Evolutionary conservation across 2,329 filamentous ascomycete genomes (phyloP).

Genomic region (Cladophialophora immunda): DNA sequence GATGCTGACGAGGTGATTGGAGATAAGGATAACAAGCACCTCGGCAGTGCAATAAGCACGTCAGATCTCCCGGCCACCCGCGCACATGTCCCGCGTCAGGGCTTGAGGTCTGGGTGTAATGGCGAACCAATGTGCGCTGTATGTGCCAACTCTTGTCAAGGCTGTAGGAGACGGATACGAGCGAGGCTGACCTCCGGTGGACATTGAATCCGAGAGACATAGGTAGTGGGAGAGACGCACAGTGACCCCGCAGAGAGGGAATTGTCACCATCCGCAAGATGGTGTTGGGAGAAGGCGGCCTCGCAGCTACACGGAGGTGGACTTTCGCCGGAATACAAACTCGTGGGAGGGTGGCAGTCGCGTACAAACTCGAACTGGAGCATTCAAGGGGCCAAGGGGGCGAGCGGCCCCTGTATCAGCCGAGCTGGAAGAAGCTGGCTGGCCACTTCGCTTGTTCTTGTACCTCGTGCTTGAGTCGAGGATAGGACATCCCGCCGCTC

Average conservation of each 20-base stretch:
- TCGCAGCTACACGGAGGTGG: neutral
- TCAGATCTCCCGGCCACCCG: constrained; percentile 5
- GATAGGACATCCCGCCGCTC: neutral
- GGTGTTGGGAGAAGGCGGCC: neutral
- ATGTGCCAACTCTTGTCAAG: neutral
- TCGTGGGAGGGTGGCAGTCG: too few species aligned
- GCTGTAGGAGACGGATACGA: neutral
- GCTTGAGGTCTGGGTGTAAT: neutral
- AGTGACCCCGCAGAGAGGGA: neutral
- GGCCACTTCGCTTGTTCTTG: neutral
- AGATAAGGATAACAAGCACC: constrained; percentile 4
- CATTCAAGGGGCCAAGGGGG: too few species aligned
- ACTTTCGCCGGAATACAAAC: too few species aligned
- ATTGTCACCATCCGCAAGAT: too few species aligned
- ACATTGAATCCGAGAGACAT: neutral
- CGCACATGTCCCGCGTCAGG: neutral
- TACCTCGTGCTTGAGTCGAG: neutral
- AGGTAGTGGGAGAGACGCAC: neutral
- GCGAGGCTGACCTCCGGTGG: neutral
- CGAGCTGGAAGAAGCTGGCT: neutral
- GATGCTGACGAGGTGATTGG: neutral
- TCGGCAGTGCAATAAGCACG: neutral
- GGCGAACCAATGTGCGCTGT: neutral
- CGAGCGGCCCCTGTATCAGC: too few species aligned
- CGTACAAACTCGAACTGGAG: too few species aligned